These are phyloP conservation scores for Paraconiothyrium sp. DNA, from an alignment of 2,329 filamentous ascomycete species.

Conservation along the genomic window DNA sequence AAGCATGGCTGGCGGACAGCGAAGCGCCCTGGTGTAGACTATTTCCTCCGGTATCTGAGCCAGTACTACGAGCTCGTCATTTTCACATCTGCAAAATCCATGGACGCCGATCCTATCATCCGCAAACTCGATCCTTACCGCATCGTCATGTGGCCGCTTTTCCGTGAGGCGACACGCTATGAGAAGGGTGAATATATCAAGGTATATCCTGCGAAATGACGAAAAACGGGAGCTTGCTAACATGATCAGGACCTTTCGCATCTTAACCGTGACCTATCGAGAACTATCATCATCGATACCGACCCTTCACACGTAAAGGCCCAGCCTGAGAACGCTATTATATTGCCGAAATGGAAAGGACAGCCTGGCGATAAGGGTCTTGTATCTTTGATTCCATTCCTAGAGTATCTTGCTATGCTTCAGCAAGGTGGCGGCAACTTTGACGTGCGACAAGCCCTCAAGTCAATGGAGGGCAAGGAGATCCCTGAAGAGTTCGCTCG, in stretches of 20 bases:
- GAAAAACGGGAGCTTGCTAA: constrained; percentile 22
- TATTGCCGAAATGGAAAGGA: constrained; percentile 90
- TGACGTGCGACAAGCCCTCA: constrained; percentile 86
- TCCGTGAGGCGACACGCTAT: constrained; percentile 96
- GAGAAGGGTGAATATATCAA: constrained; percentile 97
- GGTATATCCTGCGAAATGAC: constrained; percentile 60
- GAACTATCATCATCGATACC: constrained; percentile 94
- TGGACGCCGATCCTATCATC: constrained; percentile 85
- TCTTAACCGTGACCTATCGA: constrained; percentile 93
- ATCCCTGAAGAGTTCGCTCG: constrained; percentile 91
- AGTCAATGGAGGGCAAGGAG: constrained; percentile 86
- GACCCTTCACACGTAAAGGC: constrained; percentile 81
- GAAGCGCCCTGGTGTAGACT: constrained; percentile 94
- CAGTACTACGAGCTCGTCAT: constrained; percentile 98
- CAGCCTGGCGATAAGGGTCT: constrained; percentile 84
- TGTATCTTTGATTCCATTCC: constrained; percentile 90
- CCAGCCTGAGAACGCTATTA: constrained; percentile 96
- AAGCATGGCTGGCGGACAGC: constrained; percentile 96
- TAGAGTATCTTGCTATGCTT: constrained; percentile 97
- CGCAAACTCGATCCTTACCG: constrained; percentile 95
- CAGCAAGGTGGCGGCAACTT: constrained; percentile 66
- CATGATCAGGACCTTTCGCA: constrained; percentile 84
- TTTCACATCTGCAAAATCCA: constrained; percentile 88
- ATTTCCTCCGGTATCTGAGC: constrained; percentile 95
- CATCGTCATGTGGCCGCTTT: constrained; percentile 94